These are phyloP conservation scores for Tetrapisispora taiwanensis DNA, from an alignment of 805 yeast genomes.

Conservation along the genomic window DNA sequence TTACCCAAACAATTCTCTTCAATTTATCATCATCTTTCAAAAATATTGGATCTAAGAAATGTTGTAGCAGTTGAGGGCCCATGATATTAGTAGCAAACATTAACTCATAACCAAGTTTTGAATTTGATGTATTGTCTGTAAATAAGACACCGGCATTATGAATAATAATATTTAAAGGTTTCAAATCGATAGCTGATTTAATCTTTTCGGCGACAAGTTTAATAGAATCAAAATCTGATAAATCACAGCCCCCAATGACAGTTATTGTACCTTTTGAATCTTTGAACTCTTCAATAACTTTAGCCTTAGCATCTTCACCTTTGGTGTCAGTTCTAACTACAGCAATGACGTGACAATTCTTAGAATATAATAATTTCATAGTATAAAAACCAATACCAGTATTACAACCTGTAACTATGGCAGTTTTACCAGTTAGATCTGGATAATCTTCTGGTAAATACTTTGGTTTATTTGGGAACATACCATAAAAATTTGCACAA, in stretches of 20 bases:
- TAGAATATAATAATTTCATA: conserved; percentile 23
- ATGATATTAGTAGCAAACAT: conserved; percentile 31
- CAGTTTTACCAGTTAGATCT: conserved; percentile 30
- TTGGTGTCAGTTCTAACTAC: conserved; percentile 30
- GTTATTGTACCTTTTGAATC: conserved; percentile 19
- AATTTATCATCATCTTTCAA: conserved; percentile 23
- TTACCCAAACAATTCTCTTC: conserved; percentile 33
- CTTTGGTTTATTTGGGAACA: conserved; percentile 22
- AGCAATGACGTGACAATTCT: conserved; percentile 27
- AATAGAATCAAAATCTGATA: conserved; percentile 31
- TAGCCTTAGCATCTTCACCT: conserved; percentile 26
- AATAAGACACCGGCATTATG: conserved; percentile 33
- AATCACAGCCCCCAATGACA: conserved; percentile 28
- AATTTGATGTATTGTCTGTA: conserved; percentile 18
- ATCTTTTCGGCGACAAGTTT: conserved; percentile 23
- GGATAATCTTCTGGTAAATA: conserved; percentile 30
- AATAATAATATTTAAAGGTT: conserved; percentile 25
- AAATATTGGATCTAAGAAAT: conserved; percentile 30
- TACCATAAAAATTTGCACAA: conserved; percentile 15
- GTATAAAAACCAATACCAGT: conserved; percentile 30
- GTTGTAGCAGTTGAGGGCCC: conserved; percentile 33
- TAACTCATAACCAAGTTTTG: conserved; percentile 30
- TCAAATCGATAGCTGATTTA: conserved; percentile 9
- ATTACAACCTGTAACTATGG: conserved; percentile 33
- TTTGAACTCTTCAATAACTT: conserved; percentile 18